Conservation (phyloP, 768 basidiomycete genomes). For the Psilocybe azurescens region DNA sequence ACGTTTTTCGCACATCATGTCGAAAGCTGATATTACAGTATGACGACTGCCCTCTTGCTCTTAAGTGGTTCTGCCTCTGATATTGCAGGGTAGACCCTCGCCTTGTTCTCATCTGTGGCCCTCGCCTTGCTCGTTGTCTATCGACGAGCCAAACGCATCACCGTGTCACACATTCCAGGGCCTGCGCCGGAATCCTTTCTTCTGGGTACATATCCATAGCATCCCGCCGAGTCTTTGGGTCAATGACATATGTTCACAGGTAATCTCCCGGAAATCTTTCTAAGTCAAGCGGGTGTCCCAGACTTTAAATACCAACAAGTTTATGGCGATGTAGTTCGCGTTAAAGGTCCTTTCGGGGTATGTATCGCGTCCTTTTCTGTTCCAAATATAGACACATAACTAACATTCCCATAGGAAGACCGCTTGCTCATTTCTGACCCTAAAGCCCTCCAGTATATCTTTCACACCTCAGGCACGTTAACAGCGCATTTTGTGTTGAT, state of each 20-base stretch:
- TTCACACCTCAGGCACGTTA: constrained; percentile 51
- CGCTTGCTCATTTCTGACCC: constrained; percentile 59
- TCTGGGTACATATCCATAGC: constrained; percentile 40
- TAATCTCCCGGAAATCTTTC: constrained; percentile 53
- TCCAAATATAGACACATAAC: background rate
- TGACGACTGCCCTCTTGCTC: background rate
- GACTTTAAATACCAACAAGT: constrained; percentile 58
- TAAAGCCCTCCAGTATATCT: constrained; percentile 62
- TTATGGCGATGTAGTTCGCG: constrained; percentile 55
- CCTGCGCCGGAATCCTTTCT: constrained; percentile 53
- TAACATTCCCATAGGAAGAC: constrained; percentile 45
- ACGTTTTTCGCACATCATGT: background rate
- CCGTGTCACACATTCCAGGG: constrained; percentile 51
- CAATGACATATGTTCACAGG: constrained; percentile 34
- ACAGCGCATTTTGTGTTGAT: background rate
- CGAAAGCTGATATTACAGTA: constrained; percentile 11
- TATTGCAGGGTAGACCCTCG: constrained; percentile 2
- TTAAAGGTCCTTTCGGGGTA: constrained; percentile 58
- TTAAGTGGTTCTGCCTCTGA: background rate
- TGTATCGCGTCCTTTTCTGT: constrained; percentile 14
- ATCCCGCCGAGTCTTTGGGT: background rate
- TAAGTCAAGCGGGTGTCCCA: constrained; percentile 53
- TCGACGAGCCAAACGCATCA: constrained; percentile 41
- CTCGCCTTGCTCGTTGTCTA: constrained; percentile 35
- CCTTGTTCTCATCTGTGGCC: constrained; percentile 10